phyloP scores from a whole-genome alignment of 106 monocot genomes.

The Dioscorea alata region DNA sequence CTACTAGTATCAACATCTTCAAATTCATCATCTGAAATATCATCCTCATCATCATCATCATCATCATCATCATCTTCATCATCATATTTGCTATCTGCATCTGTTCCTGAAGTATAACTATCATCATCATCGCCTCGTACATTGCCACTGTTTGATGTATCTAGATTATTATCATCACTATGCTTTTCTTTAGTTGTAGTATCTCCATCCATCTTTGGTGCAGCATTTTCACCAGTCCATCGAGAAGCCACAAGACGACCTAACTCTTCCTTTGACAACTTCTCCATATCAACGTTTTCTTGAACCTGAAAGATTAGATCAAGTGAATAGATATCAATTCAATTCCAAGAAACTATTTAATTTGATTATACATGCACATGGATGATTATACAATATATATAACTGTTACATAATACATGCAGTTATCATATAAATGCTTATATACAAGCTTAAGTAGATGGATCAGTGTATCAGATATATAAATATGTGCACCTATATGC shows the following conservation, averaged over 20 bases:
- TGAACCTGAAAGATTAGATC: slow-evolving; percentile 29
- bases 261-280: slow-evolving; percentile 86
- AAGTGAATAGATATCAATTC: neutral
- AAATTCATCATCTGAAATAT: slow-evolving; percentile 41
- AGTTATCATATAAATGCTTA: neutral
- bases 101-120: slow-evolving; percentile 57
- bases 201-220: slow-evolving; percentile 33
- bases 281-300: slow-evolving; percentile 30
- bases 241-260: slow-evolving; percentile 96
- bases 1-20: slow-evolving; percentile 33
- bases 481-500: neutral
- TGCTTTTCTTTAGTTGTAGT: slow-evolving; percentile 26
- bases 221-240: slow-evolving; percentile 80
- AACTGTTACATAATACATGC: too few relatives aligned
- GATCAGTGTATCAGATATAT: neutral
- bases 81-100: slow-evolving; percentile 46
- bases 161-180: slow-evolving; percentile 10
- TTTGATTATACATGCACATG: too few relatives aligned
- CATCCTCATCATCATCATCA: slow-evolving; percentile 39
- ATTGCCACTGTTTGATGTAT: slow-evolving; percentile 11
- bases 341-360: neutral
- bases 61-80: slow-evolving; percentile 34
- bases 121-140: slow-evolving; percentile 36
- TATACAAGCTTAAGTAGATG: neutral
- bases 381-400: too few relatives aligned